Evolutionary conservation across 1,139 yeast species (phyloP).

Genomic region (Debaryomyces nepalensis): DNA sequence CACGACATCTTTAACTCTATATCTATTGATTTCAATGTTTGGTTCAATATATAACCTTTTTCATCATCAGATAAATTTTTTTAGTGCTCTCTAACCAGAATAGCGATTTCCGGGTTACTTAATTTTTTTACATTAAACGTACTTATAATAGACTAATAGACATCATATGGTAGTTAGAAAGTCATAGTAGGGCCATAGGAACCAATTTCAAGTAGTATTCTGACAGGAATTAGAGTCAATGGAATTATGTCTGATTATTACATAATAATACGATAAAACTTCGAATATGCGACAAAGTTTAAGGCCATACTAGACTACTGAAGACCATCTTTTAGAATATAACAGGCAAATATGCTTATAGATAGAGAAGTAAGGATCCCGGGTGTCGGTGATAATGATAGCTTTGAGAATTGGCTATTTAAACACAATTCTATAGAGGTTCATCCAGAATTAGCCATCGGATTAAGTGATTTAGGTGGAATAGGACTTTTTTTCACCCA

Average conservation of each 20-base stretch:
- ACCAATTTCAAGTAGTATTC: not conserved
- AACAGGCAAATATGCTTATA: slow-evolving; percentile 3
- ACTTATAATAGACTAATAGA: not conserved
- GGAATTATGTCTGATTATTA: not conserved
- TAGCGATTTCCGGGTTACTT: slow-evolving; percentile 11
- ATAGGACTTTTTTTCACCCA: slow-evolving; percentile 34
- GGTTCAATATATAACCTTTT: not conserved
- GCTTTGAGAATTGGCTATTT: slow-evolving; percentile 17
- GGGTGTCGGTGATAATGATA: slow-evolving; percentile 18
- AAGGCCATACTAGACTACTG: too few relatives aligned
- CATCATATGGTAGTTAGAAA: too few relatives aligned
- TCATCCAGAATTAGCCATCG: slow-evolving; percentile 25
- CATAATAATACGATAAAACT: not conserved
- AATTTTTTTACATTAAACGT: not conserved
- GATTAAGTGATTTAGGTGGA: slow-evolving; percentile 37
- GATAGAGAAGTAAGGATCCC: slow-evolving; percentile 16
- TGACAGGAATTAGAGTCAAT: too few relatives aligned
- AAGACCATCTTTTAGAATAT: not conserved
- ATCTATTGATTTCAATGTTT: slow-evolving; percentile 1
- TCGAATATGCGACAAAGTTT: not conserved
- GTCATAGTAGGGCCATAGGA: not conserved
- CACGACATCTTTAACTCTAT: slow-evolving; percentile 44
- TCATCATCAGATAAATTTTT: slow-evolving; percentile 6
- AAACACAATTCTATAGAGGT: slow-evolving; percentile 8
- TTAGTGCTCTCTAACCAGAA: slow-evolving; percentile 1